Evolutionary conservation across 768 basidiomycete genomes (phyloP), one percentile per base, ranked within the genome.

Genomic region (Suillus weaverae): DNA sequence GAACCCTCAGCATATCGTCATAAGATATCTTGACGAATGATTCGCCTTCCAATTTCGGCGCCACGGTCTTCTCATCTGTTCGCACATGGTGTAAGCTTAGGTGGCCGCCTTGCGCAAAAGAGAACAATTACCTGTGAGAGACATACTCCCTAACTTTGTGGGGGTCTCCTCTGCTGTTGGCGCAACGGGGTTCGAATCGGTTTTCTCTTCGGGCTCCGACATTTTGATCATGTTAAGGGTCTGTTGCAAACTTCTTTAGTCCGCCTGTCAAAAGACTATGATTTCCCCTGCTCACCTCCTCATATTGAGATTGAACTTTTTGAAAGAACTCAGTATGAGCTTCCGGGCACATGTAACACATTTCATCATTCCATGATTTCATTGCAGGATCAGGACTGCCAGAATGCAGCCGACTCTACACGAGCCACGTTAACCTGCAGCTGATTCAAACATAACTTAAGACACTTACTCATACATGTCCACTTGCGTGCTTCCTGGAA

Each of bases 381-480:
- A 63, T 39, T n/a, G 8, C 22, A 4, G 14, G 16, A 26, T 6
- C 18, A 53, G 32, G 0, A 7, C 20, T 3, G 30, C 8, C 16
- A 46, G 20, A 20, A 13, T 5, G 9, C 16, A 46, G 18, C 16
- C 18, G 7, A 99, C 89, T 75, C 95, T 96, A 57, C 54, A 62
- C 20, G 63, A 39, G 38, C 62, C 18, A 69, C 44, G 43, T 44
- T 65, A 32, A 26, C 20, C 53, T 63, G 62, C 63, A 22, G 13
- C 20, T 63, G 63, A 48, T 59, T 32, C 36, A 55, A 26, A 62
- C n/a, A 44, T 7, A 32, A 57, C 39, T 26, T 54, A 32, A 57
- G 13, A 39, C 5, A 86, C 93, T 79, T 71, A 94, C 94, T 97
- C 96, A 71, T 92, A 98, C 86, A 96, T 92, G 70, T 98, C 94